Conservation (phyloP, 352 stramenopile genomes). For the Phytophthora hibernalis region DNA sequence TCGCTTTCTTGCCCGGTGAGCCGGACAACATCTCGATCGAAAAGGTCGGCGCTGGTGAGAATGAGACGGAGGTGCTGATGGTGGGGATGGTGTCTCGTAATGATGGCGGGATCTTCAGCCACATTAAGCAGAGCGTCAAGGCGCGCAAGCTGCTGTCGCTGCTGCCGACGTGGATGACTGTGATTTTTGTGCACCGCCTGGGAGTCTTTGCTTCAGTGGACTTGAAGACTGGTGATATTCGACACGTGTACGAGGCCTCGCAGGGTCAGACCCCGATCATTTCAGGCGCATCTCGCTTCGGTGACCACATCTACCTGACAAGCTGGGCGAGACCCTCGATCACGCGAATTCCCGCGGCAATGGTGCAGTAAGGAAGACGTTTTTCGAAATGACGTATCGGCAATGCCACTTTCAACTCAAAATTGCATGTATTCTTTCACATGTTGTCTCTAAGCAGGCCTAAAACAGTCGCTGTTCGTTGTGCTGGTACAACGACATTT, state of each 20-base stretch:
- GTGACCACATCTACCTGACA: slow-evolving; percentile 63
- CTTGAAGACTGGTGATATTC: slow-evolving; percentile 49
- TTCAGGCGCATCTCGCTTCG: slow-evolving; percentile 49
- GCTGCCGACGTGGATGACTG: slow-evolving; percentile 45
- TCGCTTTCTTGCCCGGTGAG: slow-evolving; percentile 63
- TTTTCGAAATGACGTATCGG: background rate
- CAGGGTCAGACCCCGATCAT: slow-evolving; percentile 46
- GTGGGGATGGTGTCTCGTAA: slow-evolving; percentile 48
- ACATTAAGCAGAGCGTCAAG: slow-evolving; percentile 48
- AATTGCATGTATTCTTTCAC: background rate
- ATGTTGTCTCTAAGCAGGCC: slow-evolving; percentile 3
- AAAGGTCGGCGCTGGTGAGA: slow-evolving; percentile 33
- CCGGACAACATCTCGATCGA: slow-evolving; percentile 62
- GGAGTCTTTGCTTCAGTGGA: slow-evolving; percentile 58
- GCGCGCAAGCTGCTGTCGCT: slow-evolving; percentile 66
- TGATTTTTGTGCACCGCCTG: slow-evolving; percentile 41
- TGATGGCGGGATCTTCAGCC: slow-evolving; percentile 40
- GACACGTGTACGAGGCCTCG: slow-evolving; percentile 55
- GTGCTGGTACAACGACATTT: slow-evolving; percentile 22
- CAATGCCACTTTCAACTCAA: background rate
- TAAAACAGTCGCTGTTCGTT: slow-evolving; percentile 13
- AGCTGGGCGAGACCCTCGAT: slow-evolving; percentile 54
- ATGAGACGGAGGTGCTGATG: slow-evolving; percentile 44
- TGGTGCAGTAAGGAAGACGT: slow-evolving; percentile 32
- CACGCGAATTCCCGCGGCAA: slow-evolving; percentile 51